A percentile compares a stretch with the other conserved stretches of the same genome.
These are phyloP conservation scores for Trichoderma oligosporum DNA, from an alignment of 2,329 filamentous ascomycete genomes.

Conservation along the genomic window DNA sequence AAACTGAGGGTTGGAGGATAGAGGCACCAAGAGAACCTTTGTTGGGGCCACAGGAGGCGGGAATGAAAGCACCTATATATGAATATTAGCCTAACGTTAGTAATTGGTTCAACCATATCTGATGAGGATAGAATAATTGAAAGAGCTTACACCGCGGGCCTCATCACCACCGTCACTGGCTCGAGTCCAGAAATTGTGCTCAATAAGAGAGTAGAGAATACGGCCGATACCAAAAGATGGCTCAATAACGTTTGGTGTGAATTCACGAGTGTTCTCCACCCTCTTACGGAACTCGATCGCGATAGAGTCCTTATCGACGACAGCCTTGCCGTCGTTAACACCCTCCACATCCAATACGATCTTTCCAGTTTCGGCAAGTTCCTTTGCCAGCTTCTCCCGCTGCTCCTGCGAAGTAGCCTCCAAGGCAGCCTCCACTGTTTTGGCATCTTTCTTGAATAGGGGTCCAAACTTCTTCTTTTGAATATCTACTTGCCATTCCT, in stretches of 20 bases:
- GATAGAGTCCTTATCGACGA: slow-evolving; percentile 75
- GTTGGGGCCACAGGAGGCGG: slow-evolving; percentile 75
- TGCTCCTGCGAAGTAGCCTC: slow-evolving; percentile 73
- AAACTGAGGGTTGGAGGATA: slow-evolving; percentile 79
- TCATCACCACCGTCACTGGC: slow-evolving; percentile 59
- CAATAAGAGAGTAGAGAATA: slow-evolving; percentile 87
- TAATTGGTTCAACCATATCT: not conserved
- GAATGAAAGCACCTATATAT: slow-evolving; percentile 48
- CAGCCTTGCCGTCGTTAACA: slow-evolving; percentile 66
- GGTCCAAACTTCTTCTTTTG: slow-evolving; percentile 97
- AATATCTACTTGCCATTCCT: slow-evolving; percentile 84
- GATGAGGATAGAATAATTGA: too few relatives aligned
- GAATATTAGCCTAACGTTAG: not conserved
- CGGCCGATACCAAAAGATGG: slow-evolving; percentile 96
- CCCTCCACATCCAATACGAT: slow-evolving; percentile 70
- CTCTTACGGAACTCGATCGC: slow-evolving; percentile 79
- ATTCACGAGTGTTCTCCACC: slow-evolving; percentile 81
- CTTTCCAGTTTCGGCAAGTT: slow-evolving; percentile 69
- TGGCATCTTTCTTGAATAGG: slow-evolving; percentile 90
- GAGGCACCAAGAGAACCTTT: slow-evolving; percentile 87
- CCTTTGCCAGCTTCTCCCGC: slow-evolving; percentile 72
- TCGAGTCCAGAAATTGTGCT: slow-evolving; percentile 94
- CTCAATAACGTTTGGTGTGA: slow-evolving; percentile 93
- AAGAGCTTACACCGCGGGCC: slow-evolving; percentile 71
- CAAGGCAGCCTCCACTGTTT: slow-evolving; percentile 76